phyloP scores from a whole-genome alignment of 306 rosid genomes.

The Citrullus colocynthis region DNA sequence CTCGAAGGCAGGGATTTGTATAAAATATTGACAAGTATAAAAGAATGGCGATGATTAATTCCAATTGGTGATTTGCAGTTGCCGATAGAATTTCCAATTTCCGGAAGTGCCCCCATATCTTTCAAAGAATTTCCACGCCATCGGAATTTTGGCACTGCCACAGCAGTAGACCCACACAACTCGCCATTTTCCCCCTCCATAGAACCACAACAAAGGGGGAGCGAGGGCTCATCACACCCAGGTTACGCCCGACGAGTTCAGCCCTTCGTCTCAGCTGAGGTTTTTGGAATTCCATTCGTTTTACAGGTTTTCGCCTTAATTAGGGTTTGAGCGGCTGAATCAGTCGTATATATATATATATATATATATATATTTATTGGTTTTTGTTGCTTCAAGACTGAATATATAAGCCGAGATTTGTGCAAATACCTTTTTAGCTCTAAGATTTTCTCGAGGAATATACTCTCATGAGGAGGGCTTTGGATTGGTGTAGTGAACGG shows the following conservation, averaged over 20 bases:
- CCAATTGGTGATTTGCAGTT: not conserved
- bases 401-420: not conserved
- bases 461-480: not conserved
- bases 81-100: not conserved
- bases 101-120: slow-evolving; percentile 1
- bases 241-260: not conserved
- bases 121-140: not conserved
- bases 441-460: not conserved
- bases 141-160: slow-evolving; percentile 1
- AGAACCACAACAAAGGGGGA: not conserved
- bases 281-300: not conserved
- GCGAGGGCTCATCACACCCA: not conserved
- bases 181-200: not conserved
- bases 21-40: not conserved
- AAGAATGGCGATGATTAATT: not conserved
- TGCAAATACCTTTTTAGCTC: not conserved
- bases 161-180: slow-evolving; percentile 1
- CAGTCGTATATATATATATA: not conserved
- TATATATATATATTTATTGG: not conserved
- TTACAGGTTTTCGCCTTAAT: not conserved
- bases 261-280: not conserved
- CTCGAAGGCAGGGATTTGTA: not conserved
- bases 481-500: not conserved
- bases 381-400: not conserved
- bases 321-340: slow-evolving; percentile 1